These are phyloP conservation scores for Iris macrosiphon DNA, from an alignment of 106 monocot species.

Conservation along the genomic window DNA sequence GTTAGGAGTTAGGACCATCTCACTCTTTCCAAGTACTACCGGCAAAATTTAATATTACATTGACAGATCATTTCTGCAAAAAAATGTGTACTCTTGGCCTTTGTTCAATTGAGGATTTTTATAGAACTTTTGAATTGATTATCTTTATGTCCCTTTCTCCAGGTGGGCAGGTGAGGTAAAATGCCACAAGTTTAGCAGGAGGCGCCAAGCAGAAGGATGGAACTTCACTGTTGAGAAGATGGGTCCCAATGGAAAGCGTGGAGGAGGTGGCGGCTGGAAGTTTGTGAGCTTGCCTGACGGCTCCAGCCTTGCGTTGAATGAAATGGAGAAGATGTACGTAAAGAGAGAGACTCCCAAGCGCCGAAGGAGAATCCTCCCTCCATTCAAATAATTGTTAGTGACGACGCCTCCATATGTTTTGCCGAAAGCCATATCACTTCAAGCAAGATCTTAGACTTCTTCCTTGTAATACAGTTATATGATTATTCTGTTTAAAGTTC, in stretches of 20 bases:
- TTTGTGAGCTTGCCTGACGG: slow-evolving; percentile 79
- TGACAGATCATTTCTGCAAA: no score
- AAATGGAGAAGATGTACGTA: slow-evolving; percentile 84
- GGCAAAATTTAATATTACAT: no score
- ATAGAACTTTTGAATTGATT: no score
- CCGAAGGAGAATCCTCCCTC: slow-evolving; percentile 56
- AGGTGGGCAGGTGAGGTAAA: slow-evolving; percentile 87
- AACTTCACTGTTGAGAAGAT: slow-evolving; percentile 85
- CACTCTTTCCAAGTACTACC: no score
- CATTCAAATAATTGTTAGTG: slow-evolving; percentile 20
- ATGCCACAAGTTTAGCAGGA: slow-evolving; percentile 77
- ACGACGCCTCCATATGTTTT: no score
- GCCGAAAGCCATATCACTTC: no score
- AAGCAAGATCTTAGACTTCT: no score
- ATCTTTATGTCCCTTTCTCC: slow-evolving; percentile 5
- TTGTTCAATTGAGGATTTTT: no score
- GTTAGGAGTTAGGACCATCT: no score
- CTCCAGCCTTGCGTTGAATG: slow-evolving; percentile 67
- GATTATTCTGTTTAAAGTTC: no score
- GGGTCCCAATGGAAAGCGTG: slow-evolving; percentile 55
- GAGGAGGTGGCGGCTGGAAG: slow-evolving; percentile 59
- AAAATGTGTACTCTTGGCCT: no score
- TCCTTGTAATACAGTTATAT: no score
- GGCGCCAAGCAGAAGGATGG: slow-evolving; percentile 74
- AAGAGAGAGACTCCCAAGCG: slow-evolving; percentile 74